Percentiles rank a stretch among this genome's conserved stretches.
These are phyloP conservation scores for Zymoseptoria passerinii DNA, from an alignment of 2,329 filamentous ascomycete genomes.

Conservation along the genomic window DNA sequence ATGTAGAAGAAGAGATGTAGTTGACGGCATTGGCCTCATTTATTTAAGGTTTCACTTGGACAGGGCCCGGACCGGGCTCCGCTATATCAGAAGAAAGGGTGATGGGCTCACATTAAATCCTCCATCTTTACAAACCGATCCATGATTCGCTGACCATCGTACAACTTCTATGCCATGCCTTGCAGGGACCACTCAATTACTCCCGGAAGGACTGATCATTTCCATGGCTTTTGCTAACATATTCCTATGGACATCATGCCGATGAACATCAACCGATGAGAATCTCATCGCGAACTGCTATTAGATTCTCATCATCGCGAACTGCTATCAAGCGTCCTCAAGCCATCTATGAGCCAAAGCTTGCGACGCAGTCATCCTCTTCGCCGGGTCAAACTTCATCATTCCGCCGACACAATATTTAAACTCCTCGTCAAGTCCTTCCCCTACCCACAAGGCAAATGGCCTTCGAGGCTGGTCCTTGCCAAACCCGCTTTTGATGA, in stretches of 20 bases:
- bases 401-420: not conserved
- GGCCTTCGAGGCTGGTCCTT: constrained; percentile 37
- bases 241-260: no score
- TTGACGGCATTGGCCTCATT: not conserved
- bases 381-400: constrained; percentile 2
- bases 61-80: not conserved
- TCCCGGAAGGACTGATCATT: no score
- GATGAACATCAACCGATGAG: no score
- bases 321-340: not conserved
- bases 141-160: no score
- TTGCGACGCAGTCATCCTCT: not conserved
- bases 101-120: no score
- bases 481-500: constrained; percentile 33
- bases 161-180: no score
- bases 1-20: not conserved
- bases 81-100: not conserved
- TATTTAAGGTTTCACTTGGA: not conserved
- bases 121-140: not conserved
- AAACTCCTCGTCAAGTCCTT: constrained; percentile 5
- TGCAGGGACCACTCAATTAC: no score
- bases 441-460: constrained; percentile 14
- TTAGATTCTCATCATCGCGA: no score
- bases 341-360: constrained; percentile 1
- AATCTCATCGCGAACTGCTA: no score
- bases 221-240: no score